These are phyloP conservation scores for Capsicum baccatum DNA, from an alignment of 257 asterid species.

Conservation along the genomic window DNA sequence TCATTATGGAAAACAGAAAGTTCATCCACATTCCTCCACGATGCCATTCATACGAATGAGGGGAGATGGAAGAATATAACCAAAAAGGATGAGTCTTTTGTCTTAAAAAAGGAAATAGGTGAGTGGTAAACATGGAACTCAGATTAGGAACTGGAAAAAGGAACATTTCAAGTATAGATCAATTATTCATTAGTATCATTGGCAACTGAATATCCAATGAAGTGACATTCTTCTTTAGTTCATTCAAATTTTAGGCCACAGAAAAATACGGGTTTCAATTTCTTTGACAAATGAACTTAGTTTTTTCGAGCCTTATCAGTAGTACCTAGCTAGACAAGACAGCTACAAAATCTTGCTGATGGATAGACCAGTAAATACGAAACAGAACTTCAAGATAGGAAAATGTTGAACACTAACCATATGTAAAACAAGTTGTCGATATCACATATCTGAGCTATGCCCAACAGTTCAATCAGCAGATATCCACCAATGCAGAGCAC, in stretches of 20 bases:
- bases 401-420: conserved; percentile 54
- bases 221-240: background rate
- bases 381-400: conserved; percentile 4
- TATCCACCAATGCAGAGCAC: conserved; percentile 77
- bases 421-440: conserved; percentile 66
- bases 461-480: conserved; percentile 73
- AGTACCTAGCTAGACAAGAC: background rate
- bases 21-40: conserved; percentile 14
- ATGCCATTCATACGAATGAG: conserved; percentile 13
- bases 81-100: background rate
- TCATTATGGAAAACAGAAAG: background rate
- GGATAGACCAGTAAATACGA: background rate
- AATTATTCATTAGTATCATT: background rate
- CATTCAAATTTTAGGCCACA: background rate
- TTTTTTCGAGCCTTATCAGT: background rate
- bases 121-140: background rate
- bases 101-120: background rate
- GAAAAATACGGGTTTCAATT: background rate
- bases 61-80: background rate
- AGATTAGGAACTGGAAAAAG: background rate
- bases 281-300: conserved; percentile 9
- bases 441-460: conserved; percentile 71
- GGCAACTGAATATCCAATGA: conserved; percentile 1
- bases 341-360: conserved; percentile 21
- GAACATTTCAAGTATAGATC: background rate